A percentile compares a stretch with the other conserved stretches of the same genome.
These are phyloP conservation scores for Xylaria digitata DNA, from an alignment of 2,329 filamentous ascomycete species.

Conservation along the genomic window DNA sequence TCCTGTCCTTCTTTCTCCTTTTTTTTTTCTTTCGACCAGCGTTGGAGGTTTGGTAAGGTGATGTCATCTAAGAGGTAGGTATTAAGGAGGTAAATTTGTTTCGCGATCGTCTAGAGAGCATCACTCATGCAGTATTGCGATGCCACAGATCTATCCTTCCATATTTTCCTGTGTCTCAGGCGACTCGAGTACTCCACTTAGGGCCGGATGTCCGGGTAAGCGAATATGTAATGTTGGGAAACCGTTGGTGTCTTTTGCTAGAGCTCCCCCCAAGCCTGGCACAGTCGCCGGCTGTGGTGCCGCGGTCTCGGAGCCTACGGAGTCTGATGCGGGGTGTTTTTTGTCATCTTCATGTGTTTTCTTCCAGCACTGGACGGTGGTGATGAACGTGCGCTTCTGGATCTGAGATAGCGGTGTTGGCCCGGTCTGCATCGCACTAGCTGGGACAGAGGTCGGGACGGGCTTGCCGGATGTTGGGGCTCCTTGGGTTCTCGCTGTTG, in stretches of 20 bases:
- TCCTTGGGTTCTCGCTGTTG: slow-evolving; percentile 8
- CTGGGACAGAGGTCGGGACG: slow-evolving; percentile 15
- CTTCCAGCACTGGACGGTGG: not conserved
- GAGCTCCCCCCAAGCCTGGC: not conserved
- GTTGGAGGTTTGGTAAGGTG: too few relatives aligned
- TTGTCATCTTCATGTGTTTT: too few relatives aligned
- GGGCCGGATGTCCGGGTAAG: slow-evolving; percentile 23
- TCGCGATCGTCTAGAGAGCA: not conserved
- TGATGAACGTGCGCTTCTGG: slow-evolving; percentile 33
- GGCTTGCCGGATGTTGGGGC: slow-evolving; percentile 15
- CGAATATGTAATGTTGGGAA: slow-evolving; percentile 21
- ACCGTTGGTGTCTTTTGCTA: not conserved
- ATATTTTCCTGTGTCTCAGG: not conserved
- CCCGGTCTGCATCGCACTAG: slow-evolving; percentile 20
- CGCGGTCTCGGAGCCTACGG: not conserved
- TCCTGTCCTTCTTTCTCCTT: too few relatives aligned
- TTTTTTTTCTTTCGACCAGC: too few relatives aligned
- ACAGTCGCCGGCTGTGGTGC: not conserved
- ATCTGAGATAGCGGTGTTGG: slow-evolving; percentile 30
- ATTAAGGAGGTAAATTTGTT: too few relatives aligned
- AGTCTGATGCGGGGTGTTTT: not conserved
- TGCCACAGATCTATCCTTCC: not conserved
- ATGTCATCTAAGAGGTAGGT: too few relatives aligned
- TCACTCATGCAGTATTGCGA: too few relatives aligned
- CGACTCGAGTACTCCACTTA: not conserved